Evolutionary conservation across 345 rosid species (phyloP), one percentile per base, ranked within the genome.

Genomic region (Eucalyptus cloeziana): DNA sequence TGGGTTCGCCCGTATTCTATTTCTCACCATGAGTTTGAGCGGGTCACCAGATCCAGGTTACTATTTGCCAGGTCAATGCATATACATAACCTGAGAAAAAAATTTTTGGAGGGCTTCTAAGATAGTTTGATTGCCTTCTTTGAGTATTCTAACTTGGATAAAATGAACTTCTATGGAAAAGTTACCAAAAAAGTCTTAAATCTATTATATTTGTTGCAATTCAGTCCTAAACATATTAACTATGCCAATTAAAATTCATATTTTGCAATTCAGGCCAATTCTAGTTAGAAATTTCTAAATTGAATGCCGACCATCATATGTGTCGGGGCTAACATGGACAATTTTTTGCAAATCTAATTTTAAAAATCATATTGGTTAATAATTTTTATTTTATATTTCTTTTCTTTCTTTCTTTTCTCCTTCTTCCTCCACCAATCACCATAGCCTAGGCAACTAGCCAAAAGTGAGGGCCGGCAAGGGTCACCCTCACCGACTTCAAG

Each of bases 261-360:
- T 54, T 54, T 54, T 52, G 4, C 4, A 17, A 1, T 51, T 3
- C 22, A 17, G 0, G 1, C 1, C 24, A 7, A 52, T 52, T 52
- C 1, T 52, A 1, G 0, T 1, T 3, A 19, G 21, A 52, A 52
- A 52, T 52, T 52, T 52, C 0, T 51, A 0, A 52, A 0, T 1
- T 52, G 24, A 52, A 52, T 52, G 56, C 8, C 24, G 0, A 0
- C 0, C 9, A 7, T 19, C 24, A 1, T 52, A 52, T 52, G 56
- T 52, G 56, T 7, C 24, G 2, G 0, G 0, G 10, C 24, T 19
- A 52, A 52, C 8, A 52, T 16, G 24, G 0, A 52, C 1, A 52
- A 7, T 19, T 52, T 50, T 52, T 52, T 52, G 24, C 24, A 52
- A 52, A 52, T 52, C 4, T 52, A 50, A 50, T 50, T 5, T 50